Evolutionary conservation across 1,284 basidiomycete species (phyloP).

Genomic region (Inonotus hispidus): DNA sequence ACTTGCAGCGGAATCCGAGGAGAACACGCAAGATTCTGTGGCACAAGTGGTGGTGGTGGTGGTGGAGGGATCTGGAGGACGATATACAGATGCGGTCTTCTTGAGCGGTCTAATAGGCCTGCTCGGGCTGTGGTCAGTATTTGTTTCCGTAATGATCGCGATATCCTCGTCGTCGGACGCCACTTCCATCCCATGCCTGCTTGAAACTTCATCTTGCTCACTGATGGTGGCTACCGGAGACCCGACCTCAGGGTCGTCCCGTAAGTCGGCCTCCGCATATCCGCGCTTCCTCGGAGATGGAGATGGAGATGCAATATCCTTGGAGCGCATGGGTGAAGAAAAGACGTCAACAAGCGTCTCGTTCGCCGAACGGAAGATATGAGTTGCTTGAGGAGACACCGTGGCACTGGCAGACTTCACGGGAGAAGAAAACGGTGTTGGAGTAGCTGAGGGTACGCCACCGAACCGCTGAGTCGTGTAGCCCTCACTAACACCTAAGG

Average conservation of each 20-base stretch:
- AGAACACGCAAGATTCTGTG: neutral
- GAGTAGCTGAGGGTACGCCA: constrained; percentile 22
- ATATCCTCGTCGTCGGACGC: constrained; percentile 14
- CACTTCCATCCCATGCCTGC: constrained; percentile 22
- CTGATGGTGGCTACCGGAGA: constrained; percentile 11
- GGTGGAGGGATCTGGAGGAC: neutral
- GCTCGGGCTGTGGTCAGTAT: neutral
- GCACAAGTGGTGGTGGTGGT: neutral
- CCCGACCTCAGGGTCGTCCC: constrained; percentile 20
- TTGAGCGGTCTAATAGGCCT: constrained; percentile 18
- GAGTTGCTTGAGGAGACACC: constrained; percentile 14
- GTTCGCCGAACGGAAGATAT: constrained; percentile 26
- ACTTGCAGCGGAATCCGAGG: neutral
- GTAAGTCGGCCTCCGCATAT: constrained; percentile 25
- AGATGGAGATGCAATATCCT: constrained; percentile 23
- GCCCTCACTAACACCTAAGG: constrained; percentile 46
- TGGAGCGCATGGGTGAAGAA: constrained; percentile 18
- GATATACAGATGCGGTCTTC: neutral
- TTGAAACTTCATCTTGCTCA: constrained; percentile 24
- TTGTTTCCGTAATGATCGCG: constrained; percentile 2
- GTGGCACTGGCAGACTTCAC: constrained; percentile 33
- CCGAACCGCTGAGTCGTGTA: constrained; percentile 34
- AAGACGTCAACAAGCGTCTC: constrained; percentile 30
- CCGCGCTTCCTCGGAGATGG: constrained; percentile 33
- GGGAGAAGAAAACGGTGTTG: constrained; percentile 25